These are phyloP conservation scores for Furculomyces boomerangus DNA, from an alignment of 371 early-diverging fungal genomes.

Conservation along the genomic window DNA sequence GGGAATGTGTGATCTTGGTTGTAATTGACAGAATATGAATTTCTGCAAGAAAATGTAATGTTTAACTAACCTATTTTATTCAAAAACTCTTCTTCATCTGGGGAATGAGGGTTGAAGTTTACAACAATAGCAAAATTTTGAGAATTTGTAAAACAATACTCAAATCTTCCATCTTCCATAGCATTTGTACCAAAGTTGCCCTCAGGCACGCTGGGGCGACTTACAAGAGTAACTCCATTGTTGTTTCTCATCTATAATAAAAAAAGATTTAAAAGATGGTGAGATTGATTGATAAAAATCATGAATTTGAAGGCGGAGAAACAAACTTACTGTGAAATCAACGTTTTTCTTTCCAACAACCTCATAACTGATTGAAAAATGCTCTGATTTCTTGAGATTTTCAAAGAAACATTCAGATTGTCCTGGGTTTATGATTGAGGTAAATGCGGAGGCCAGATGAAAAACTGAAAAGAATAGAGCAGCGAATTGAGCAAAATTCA, in stretches of 20 bases:
- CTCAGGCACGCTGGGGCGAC: constrained; percentile 12
- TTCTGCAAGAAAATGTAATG: neutral
- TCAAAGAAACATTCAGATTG: constrained; percentile 19
- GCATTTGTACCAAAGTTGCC: constrained; percentile 17
- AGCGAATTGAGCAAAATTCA: too few species aligned
- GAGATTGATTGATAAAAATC: neutral
- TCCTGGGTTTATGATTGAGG: constrained; percentile 14
- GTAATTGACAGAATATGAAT: neutral
- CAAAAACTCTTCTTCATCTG: constrained; percentile 18
- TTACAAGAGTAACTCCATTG: constrained; percentile 9
- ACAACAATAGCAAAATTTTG: constrained; percentile 20
- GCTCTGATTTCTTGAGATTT: constrained; percentile 17
- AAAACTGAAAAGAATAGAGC: neutral
- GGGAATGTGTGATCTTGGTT: neutral
- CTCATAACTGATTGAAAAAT: constrained; percentile 23
- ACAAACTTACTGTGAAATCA: constrained; percentile 14
- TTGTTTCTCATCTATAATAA: constrained; percentile 13
- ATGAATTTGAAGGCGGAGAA: neutral
- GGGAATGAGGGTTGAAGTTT: constrained; percentile 23
- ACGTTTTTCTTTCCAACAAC: constrained; percentile 19
- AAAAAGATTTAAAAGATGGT: neutral
- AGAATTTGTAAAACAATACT: constrained; percentile 21
- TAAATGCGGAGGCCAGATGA: constrained; percentile 13
- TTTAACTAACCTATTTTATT: constrained; percentile 3
- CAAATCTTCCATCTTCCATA: constrained; percentile 13